Base-by-base conservation (phyloP, 352 stramenopile genomes). In the Globisporangium orthogonon region DNA sequence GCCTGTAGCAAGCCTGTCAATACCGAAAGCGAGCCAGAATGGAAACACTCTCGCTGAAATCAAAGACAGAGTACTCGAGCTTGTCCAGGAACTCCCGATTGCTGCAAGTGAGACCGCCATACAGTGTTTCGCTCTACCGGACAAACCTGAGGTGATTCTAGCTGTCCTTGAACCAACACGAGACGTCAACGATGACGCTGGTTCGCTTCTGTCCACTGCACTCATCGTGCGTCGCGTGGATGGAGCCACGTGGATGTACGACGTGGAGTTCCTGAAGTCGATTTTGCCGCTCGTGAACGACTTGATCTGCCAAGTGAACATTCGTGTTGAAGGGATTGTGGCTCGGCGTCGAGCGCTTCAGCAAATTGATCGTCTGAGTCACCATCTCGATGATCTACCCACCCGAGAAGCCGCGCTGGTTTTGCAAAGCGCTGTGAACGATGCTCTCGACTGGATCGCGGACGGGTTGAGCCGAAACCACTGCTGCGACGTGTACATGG, bases 401-500 rank as follows among this genome's bases (percentile, higher is more conserved):
- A 50, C 64, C 10, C 3, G 30, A 6, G 57, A 60, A 0, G 66
- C 69, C 2, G n/a, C 64, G 9, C 31, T 58, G 9, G 15, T 13
- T 1, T 56, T 89, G 33, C 68, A 70, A 7, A 28, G 44, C 0
- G 57, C 67, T 1, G 35, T 86, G 13, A 55, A 59, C 2, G 55
- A 60, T 9, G 62, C 61, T 2, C 49, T 88, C 6, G 63, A 78
- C 5, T 54, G 62, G 10, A 30, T 88, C 0, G 62, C 65, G 0
- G 7, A 62, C 23, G 67, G 67, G 0, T 55, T 78, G 53, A 78
- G 67, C 52, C 51, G 39, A 33, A 35, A 17, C 6, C 37, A 48
- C 1, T 69, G 50, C 2, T 74, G 71, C 10, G 76, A 92, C 45
- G 68, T 66, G 0, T 92, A 90, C 52, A 30, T 89, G 7, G 80